Evolutionary conservation across 441 rosid species (phyloP).

Genomic region (Populus hybrid): DNA sequence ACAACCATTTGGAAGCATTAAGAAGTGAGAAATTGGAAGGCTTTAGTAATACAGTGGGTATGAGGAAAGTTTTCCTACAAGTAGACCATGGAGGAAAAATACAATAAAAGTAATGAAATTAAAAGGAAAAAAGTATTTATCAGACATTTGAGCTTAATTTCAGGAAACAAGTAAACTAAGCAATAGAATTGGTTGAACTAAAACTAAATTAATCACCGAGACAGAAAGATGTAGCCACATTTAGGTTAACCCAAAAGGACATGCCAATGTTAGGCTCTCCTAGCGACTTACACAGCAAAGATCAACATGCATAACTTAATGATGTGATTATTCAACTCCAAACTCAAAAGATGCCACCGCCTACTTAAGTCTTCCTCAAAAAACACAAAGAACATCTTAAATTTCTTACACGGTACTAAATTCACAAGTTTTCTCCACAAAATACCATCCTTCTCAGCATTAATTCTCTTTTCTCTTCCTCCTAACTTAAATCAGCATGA

Average conservation of each 20-base stretch:
- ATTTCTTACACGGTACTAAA: background rate
- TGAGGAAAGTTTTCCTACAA: conserved; percentile 4
- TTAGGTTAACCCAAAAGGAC: background rate
- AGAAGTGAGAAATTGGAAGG: background rate
- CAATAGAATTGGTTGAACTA: background rate
- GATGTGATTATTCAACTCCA: background rate
- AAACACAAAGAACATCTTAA: too few relatives aligned
- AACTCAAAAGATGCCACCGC: background rate
- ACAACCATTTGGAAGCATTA: background rate
- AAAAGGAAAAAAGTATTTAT: background rate
- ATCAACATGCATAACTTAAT: background rate
- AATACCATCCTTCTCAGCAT: background rate
- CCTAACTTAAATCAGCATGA: background rate
- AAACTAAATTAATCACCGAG: background rate
- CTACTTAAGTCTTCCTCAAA: background rate
- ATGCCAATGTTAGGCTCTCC: background rate
- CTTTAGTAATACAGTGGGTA: background rate
- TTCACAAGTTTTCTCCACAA: background rate
- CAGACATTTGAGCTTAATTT: background rate
- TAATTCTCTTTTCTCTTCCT: background rate
- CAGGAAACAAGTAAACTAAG: background rate
- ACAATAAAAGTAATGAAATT: background rate
- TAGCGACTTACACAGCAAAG: background rate
- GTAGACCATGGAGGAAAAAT: background rate
- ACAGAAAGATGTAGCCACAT: background rate